Base-by-base conservation (phyloP, 805 yeast species). In the Cyberlindnera petersonii region DNA sequence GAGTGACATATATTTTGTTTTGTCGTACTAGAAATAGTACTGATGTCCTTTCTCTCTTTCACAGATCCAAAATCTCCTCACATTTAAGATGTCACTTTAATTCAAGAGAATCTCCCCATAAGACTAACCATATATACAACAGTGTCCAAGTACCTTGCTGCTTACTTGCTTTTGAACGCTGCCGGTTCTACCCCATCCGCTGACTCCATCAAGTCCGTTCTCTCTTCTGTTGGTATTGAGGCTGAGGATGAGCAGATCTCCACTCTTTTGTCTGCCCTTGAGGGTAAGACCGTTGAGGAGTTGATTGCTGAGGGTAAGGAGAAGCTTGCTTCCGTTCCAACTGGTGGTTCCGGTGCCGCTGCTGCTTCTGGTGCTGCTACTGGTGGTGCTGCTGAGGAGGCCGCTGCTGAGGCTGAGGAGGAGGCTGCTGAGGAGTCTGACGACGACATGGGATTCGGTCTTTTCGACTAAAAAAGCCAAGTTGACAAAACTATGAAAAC, bases 161-260 rank as follows among this genome's bases (percentile, higher is more conserved):
- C 98, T 73, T 93, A 93, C 80, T 84, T 93, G 74, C 84, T 91
- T 75, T 82, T 93, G 74, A 88, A 83, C 76, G 88, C 93, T 71
- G 96, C 96, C 73, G 98, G 98, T 70, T 69, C 88, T 68, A 65
- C 93, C 63, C 98, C 98, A 74, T 75, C 95, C 59, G 94, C 95
- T 60, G 80, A 84, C 65, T 91, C 87, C 71, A 78, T 93, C 78
- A 74, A 86, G 72, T 63, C 82, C 59, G 83, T 93, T 63, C 81
- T 93, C 67, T 83, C 86, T 67, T 75, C 98, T 44, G 98, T 91
- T 63, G 97, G 97, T 71, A 82, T 86, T 60, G 98, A 93, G 71
- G 86, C 82, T 66, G 97, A 93, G 65, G 87, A 83, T 63, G 77
- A 83, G 66, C 86, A 88, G 71, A 72, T 93, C 66, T 70, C 85